Evolutionary conservation across 805 yeast genomes (phyloP), one percentile per base, ranked within the genome.

Genomic region (Metschnikowia anglica): DNA sequence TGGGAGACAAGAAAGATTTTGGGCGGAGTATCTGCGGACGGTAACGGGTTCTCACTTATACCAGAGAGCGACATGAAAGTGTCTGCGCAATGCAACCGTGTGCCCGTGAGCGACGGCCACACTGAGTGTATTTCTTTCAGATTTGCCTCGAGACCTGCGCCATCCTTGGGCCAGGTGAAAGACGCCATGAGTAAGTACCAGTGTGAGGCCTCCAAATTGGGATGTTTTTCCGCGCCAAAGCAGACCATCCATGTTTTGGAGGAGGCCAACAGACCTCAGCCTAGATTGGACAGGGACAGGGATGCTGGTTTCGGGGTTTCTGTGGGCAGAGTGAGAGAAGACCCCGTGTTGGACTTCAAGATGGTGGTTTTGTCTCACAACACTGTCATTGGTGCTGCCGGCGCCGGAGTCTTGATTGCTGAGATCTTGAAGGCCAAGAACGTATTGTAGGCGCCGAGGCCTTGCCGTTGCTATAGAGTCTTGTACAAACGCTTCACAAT

Each of bases 301-400:
- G 97, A 95, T 60, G 77, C 74, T 40, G 98, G 99, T 24, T 90
- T 80, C 68, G 95, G 96, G 57, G 97, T 91, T 40, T 78, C 95
- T 34, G 97, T 93, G 39, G 98, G 99, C 38, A 80, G 99, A 68
- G 71, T 93, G 47, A 83, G 99, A 73, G 86, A 81, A 55, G 99
- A 93, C 63, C 89, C 96, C 7, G 88, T 93, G 10, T 76, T 93
- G 55, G 99, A 93, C 66, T 81, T 78, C 73, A 93, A 93, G 72
- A 91, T 93, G 90, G 97, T 93, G 42, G 93, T 89, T n/a, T 73
- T 93, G 53, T 90, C 97, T 20, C 99, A 93, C 68, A 93, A 93
- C 76, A 93, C 99, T 42, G 79, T 93, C 58, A 88, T 93, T 54
- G 99, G 99, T 61, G 99, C 99, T 60, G 99, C 99, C 19, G 99